phyloP scores from a whole-genome alignment of 306 rosid genomes.

The Dicorynia guianensis region DNA sequence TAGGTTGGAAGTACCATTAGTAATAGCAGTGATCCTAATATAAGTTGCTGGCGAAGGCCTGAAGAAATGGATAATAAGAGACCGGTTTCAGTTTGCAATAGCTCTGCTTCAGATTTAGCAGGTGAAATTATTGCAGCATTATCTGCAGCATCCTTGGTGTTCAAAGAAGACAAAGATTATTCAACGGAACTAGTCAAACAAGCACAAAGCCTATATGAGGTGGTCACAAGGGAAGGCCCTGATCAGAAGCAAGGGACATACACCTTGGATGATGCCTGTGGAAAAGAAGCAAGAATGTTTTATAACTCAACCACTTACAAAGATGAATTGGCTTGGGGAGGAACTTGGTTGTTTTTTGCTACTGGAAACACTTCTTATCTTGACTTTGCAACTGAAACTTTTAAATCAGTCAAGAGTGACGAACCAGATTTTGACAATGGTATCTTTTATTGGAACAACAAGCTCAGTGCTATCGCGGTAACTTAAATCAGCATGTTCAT shows the following conservation, averaged over 20 bases:
- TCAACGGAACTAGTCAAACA: slow-evolving; percentile 53
- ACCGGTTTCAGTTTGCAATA: slow-evolving; percentile 65
- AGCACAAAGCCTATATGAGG: slow-evolving; percentile 58
- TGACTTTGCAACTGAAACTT: slow-evolving; percentile 52
- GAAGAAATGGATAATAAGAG: slow-evolving; percentile 72
- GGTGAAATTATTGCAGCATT: slow-evolving; percentile 83
- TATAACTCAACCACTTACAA: slow-evolving; percentile 65
- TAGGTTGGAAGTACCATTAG: slow-evolving; percentile 77
- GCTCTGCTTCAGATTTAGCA: slow-evolving; percentile 76
- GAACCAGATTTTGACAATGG: slow-evolving; percentile 61
- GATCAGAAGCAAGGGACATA: slow-evolving; percentile 60
- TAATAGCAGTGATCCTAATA: slow-evolving; percentile 34
- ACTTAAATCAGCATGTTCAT: slow-evolving; percentile 28
- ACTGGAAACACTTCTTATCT: slow-evolving; percentile 60
- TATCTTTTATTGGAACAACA: slow-evolving; percentile 74
- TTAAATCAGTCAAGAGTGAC: slow-evolving; percentile 48
- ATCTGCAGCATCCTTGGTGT: slow-evolving; percentile 78
- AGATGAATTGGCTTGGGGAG: slow-evolving; percentile 90
- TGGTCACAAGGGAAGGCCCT: slow-evolving; percentile 50
- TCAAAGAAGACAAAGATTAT: slow-evolving; percentile 60
- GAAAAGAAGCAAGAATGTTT: slow-evolving; percentile 68
- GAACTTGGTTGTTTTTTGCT: slow-evolving; percentile 79
- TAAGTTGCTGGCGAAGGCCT: slow-evolving; percentile 81
- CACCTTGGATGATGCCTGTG: slow-evolving; percentile 61
- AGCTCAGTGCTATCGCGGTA: slow-evolving; percentile 72